Base-by-base conservation (phyloP, 2,329 filamentous ascomycete species). In the Claviceps monticola region DNA sequence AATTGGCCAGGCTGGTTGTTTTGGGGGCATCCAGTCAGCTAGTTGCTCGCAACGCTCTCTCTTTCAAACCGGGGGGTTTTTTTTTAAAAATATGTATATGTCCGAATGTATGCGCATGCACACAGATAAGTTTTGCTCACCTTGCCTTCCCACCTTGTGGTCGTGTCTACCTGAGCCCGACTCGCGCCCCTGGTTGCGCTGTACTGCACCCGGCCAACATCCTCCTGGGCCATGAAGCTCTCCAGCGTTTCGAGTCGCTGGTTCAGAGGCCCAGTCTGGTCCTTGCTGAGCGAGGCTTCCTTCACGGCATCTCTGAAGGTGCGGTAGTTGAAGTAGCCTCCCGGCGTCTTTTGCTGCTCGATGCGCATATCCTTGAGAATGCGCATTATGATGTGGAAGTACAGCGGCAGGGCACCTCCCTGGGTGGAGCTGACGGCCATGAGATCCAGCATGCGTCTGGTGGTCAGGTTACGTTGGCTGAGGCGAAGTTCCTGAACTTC, bases 301-400 rank as follows among this genome's bases (percentile, higher is more conserved):
- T 53, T 51, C 6, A 66, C 17, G 2, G 65, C 54, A 0, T 26
- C 5, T 46, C 68, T 71, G 62, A 83, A 82, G 0, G 61, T 56
- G 0, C 46, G 36, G 51, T 84, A 84, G 52, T 73, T 63, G 60
- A 86, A 80, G 0, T 52, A 14, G 0, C 46, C 56, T 0, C 60
- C 59, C 0, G 29, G 9, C 3, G 37, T 60, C 0, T 57, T 44
- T 49, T 77, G 72, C 50, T 77, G 73, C 0, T 63, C 49, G 1
- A 73, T 62, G 0, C 76, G 73, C 62, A 84, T 71, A 0, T 80
- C 71, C 1, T 79, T 68, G 0, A 86, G 66, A 29, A 84, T 75
- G 0, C 75, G 70, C 29, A 71, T 66, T 2, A 80, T 66, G 0
- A 79, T 73, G 48, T 77, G 71, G 50, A 82, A 70, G 56, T 85